phyloP scores from a whole-genome alignment of 2,329 filamentous ascomycete genomes.

The Epichloe elymi region DNA sequence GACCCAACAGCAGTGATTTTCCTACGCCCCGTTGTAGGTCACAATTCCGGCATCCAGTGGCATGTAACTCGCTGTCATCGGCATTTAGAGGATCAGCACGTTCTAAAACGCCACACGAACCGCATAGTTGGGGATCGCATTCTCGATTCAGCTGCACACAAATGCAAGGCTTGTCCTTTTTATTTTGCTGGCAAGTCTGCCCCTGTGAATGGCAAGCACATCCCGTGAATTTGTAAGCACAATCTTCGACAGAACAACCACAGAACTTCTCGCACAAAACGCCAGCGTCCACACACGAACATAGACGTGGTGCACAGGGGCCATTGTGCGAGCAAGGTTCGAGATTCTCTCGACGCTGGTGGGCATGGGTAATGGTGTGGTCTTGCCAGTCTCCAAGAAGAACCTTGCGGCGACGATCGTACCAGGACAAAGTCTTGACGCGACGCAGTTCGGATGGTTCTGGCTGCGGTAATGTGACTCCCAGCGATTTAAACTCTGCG shows the following conservation, averaged over 20 bases:
- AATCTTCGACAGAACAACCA: slow-evolving; percentile 44
- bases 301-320: slow-evolving; percentile 46
- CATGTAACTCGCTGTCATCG: slow-evolving; percentile 41
- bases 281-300: slow-evolving; percentile 46
- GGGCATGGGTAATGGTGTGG: slow-evolving; percentile 39
- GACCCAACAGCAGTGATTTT: slow-evolving; percentile 54
- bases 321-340: slow-evolving; percentile 59
- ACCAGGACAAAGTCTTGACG: slow-evolving; percentile 37
- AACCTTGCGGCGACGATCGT: slow-evolving; percentile 42
- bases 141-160: slow-evolving; percentile 63
- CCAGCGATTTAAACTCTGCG: slow-evolving; percentile 15
- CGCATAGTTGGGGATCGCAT: slow-evolving; percentile 67
- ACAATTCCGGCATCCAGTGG: slow-evolving; percentile 57
- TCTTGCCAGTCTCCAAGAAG: slow-evolving; percentile 42
- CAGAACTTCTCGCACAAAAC: slow-evolving; percentile 65
- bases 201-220: slow-evolving; percentile 51
- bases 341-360: slow-evolving; percentile 42
- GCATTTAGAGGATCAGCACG: slow-evolving; percentile 57
- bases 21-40: slow-evolving; percentile 53
- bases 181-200: slow-evolving; percentile 41
- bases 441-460: slow-evolving; percentile 18
- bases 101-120: slow-evolving; percentile 53
- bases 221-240: slow-evolving; percentile 51
- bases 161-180: slow-evolving; percentile 50
- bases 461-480: slow-evolving; percentile 13